A percentile compares a stretch with the other conserved stretches of the same genome.
Evolutionary conservation across 2,329 filamentous ascomycete genomes (phyloP).

Genomic region (Trichoderma lentiforme): DNA sequence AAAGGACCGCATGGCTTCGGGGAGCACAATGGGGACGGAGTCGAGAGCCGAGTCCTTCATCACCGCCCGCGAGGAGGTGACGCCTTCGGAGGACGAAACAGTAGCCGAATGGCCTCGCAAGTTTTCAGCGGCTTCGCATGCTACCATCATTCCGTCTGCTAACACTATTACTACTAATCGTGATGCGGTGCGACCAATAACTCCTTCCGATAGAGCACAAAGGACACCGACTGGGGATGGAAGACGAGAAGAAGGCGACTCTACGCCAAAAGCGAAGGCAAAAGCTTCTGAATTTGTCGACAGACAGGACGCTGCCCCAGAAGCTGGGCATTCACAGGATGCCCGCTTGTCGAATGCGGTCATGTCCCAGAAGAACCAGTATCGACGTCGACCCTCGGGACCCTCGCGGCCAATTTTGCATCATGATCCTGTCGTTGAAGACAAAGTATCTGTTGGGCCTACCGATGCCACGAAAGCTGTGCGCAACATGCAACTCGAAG

Average conservation of each 20-base stretch:
- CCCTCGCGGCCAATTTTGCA: constrained; percentile 7
- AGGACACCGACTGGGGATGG: constrained; percentile 42
- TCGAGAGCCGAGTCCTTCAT: constrained; percentile 68
- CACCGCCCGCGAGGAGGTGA: constrained; percentile 64
- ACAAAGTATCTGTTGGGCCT: constrained; percentile 43
- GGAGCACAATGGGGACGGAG: constrained; percentile 51
- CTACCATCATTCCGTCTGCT: constrained; percentile 40
- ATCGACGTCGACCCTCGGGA: constrained; percentile 35
- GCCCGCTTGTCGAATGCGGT: not conserved
- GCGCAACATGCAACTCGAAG: constrained; percentile 46
- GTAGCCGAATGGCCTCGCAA: constrained; percentile 40
- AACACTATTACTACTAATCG: constrained; percentile 21
- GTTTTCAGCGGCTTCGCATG: constrained; percentile 43
- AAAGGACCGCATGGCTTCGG: constrained; percentile 49
- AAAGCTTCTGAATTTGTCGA: constrained; percentile 58
- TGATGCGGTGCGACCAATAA: constrained; percentile 25
- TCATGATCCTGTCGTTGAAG: constrained; percentile 41
- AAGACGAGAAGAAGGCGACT: constrained; percentile 38
- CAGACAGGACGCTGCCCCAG: constrained; percentile 49
- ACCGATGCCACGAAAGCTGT: constrained; percentile 52
- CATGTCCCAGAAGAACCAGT: constrained; percentile 49
- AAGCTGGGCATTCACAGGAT: constrained; percentile 31
- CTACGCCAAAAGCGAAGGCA: constrained; percentile 42
- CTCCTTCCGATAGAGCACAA: constrained; percentile 42
- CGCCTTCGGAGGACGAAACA: constrained; percentile 60